Conservation (phyloP, 177 flowering plant genomes). For the Vitis hybrid region DNA sequence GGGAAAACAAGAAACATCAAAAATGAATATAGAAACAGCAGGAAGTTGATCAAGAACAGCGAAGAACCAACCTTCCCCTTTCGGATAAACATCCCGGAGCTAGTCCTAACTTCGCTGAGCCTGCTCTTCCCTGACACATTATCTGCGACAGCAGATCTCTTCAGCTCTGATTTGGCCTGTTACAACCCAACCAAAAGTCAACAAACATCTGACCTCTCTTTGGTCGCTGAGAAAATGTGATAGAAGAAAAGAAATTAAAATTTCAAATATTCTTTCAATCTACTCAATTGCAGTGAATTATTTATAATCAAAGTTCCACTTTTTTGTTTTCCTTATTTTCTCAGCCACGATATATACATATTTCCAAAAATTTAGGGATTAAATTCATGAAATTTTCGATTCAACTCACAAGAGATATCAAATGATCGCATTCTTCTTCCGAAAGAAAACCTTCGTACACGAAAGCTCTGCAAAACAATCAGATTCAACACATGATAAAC, state of each 20-base stretch:
- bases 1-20: too few species aligned
- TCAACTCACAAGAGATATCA: conserved; percentile 71
- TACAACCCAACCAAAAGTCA: conserved; percentile 3
- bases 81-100: conserved; percentile 88
- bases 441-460: conserved; percentile 86
- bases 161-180: conserved; percentile 87
- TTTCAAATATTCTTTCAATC: too few species aligned
- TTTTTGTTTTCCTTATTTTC: too few species aligned
- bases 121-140: conserved; percentile 72
- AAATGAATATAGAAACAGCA: neutral
- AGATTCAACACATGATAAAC: neutral
- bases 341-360: too few species aligned
- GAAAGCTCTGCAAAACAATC: conserved; percentile 62
- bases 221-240: too few species aligned
- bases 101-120: conserved; percentile 89
- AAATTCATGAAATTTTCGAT: neutral
- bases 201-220: neutral
- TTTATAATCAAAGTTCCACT: too few species aligned
- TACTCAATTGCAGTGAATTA: too few species aligned
- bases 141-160: conserved; percentile 91
- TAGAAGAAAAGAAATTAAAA: too few species aligned
- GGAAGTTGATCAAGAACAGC: neutral
- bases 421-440: conserved; percentile 87
- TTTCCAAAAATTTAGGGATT: neutral
- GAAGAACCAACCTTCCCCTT: conserved; percentile 68